Conservation (phyloP, 148 eudicot species). For the Rhododendron ferrugineum region DNA sequence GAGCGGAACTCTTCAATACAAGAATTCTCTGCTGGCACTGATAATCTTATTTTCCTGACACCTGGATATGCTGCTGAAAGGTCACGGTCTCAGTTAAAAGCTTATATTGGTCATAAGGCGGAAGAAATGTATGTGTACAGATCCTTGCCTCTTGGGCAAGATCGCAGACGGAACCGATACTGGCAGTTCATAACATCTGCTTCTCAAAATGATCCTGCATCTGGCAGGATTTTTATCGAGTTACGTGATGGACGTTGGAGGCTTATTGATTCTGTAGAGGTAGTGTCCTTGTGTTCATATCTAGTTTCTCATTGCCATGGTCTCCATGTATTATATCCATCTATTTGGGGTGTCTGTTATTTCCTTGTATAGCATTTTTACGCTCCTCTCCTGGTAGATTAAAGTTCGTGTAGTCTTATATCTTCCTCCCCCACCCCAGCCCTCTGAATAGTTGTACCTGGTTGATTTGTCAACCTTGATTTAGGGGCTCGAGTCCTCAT, state of each 20-base stretch:
- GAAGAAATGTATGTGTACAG: slow-evolving; percentile 82
- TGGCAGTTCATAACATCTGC: slow-evolving; percentile 80
- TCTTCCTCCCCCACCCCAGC: neutral
- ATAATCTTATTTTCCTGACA: slow-evolving; percentile 51
- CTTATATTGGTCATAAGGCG: slow-evolving; percentile 73
- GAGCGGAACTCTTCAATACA: slow-evolving; percentile 38
- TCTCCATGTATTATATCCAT: neutral
- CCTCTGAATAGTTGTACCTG: neutral
- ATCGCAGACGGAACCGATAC: slow-evolving; percentile 81
- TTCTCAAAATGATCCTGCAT: slow-evolving; percentile 77
- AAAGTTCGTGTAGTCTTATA: neutral
- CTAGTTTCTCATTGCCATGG: neutral
- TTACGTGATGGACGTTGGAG: slow-evolving; percentile 65
- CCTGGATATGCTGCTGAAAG: slow-evolving; percentile 60
- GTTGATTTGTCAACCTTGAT: slow-evolving; percentile 2
- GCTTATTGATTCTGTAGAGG: slow-evolving; percentile 88
- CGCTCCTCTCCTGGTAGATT: neutral
- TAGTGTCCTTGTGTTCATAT: slow-evolving; percentile 10
- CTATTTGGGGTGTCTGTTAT: neutral
- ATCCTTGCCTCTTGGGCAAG: slow-evolving; percentile 91
- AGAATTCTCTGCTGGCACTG: slow-evolving; percentile 37
- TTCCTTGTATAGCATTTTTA: neutral
- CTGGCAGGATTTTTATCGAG: slow-evolving; percentile 82
- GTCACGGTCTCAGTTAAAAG: slow-evolving; percentile 65
- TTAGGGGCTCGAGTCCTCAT: neutral